phyloP scores from a whole-genome alignment of 1,284 basidiomycete species.

The Papiliotrema terrestris region DNA sequence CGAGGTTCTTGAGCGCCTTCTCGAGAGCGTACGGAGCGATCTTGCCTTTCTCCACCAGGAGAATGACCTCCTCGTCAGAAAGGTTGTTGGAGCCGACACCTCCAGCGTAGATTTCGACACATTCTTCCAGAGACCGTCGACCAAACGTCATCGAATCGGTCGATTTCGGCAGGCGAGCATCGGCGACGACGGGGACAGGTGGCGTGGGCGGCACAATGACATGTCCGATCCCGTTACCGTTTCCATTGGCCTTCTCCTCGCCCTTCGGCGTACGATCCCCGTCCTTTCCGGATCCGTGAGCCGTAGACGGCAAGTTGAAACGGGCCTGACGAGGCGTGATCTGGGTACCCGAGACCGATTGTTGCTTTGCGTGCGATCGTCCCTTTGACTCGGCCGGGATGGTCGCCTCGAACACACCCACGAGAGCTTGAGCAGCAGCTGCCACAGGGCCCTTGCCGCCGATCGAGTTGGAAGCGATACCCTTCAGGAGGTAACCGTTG shows the following conservation, averaged over 20 bases:
- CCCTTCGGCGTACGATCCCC: conserved; percentile 32
- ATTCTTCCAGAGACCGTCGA: conserved; percentile 68
- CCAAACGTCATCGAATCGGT: conserved; percentile 23
- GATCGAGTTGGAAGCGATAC: conserved; percentile 54
- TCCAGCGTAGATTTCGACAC: conserved; percentile 79
- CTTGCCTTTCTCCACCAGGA: conserved; percentile 87
- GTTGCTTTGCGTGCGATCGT: conserved; percentile 14
- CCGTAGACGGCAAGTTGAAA: conserved; percentile 6
- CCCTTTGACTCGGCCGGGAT: conserved; percentile 20
- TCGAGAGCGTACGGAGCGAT: conserved; percentile 91
- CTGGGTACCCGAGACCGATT: not conserved
- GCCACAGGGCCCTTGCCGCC: conserved; percentile 50
- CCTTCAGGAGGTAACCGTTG: conserved; percentile 90
- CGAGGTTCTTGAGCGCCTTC: conserved; percentile 82
- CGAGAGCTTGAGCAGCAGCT: conserved; percentile 51
- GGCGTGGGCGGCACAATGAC: conserved; percentile 28
- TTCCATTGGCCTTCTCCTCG: conserved; percentile 5
- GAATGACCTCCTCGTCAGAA: conserved; percentile 88
- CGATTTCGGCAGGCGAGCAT: conserved; percentile 1
- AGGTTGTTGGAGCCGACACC: conserved; percentile 62
- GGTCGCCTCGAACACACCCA: conserved; percentile 45
- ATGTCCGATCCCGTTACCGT: conserved; percentile 21
- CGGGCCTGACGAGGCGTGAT: conserved; percentile 17
- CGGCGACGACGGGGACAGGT: conserved; percentile 26
- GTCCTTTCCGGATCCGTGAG: conserved; percentile 14